Evolutionary conservation across 1,284 basidiomycete genomes (phyloP), one percentile per base, ranked within the genome.

Genomic region (Ustilago xerochloae): DNA sequence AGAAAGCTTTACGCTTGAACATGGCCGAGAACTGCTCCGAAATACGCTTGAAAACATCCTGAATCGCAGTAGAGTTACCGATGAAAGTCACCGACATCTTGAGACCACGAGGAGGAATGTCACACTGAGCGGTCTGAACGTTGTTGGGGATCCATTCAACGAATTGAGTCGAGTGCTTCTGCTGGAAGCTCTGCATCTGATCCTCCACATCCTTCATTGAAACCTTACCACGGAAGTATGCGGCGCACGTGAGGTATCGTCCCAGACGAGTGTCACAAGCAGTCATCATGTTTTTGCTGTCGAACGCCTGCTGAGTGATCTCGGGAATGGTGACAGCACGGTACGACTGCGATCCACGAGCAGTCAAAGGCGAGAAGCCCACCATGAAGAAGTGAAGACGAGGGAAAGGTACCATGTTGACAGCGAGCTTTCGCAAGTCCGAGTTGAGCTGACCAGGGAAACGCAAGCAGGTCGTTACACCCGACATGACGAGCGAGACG

Each of bases 371-470:
- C n/a, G 84, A 79, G 61, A 83, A 85, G 13, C 83, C 83, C 53
- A 78, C 79, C 58, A 81, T 84, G 68, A 85, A 81, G 74, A 85
- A 85, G 78, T 85, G 84, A 28, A 85, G 79, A 75, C 84, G 82
- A 15, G 84, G 84, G 81, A 85, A 85, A 18, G 84, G 84, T 18
- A 85, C 81, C 63, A 97, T 89, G 86, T 97, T 98, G 89, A 96
- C 91, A 50, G 90, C 92, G 41, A 98, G 89, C 86, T 97, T 97
- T 69, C 94, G 90, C 57, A 97, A 87, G 84, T 98, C 94, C 57
- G 93, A 94, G 85, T 97, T 97, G 65, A 96, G 88, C 85, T 95
- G 93, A 56, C 95, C 95, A 32, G 94, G 93, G 89, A 97, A 95
- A 45, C 94, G 92, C 68, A 96, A 87, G 82, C 91, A 92, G 2